Evolutionary conservation across 148 eudicot genomes (phyloP).

Genomic region (Rheum nobile): DNA sequence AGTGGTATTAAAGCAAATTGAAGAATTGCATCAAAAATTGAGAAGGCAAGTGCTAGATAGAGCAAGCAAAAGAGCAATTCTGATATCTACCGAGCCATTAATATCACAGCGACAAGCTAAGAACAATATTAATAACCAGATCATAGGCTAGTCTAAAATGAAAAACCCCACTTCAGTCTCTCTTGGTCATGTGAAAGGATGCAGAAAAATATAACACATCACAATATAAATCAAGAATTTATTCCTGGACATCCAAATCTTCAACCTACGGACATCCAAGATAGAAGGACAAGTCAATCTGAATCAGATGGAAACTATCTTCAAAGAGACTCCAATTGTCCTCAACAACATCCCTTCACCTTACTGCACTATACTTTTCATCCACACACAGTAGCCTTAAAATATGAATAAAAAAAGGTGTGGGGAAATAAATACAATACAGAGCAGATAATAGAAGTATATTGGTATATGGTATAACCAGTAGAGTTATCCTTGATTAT

Average conservation of each 20-base stretch:
- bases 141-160: not conserved
- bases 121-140: not conserved
- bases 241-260: not conserved
- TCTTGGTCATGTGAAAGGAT: not conserved
- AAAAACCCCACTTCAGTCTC: not conserved
- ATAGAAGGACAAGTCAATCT: not conserved
- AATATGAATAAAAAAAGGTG: not conserved
- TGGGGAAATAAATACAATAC: not conserved
- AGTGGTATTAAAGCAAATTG: not conserved
- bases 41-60: not conserved
- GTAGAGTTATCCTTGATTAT: not conserved
- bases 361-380: not conserved
- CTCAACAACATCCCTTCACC: not conserved
- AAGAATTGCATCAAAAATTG: not conserved
- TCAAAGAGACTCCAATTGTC: not conserved
- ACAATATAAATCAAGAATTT: not conserved
- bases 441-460: not conserved
- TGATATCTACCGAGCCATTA: not conserved
- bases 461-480: not conserved
- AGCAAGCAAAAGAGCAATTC: not conserved
- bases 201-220: not conserved
- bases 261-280: not conserved
- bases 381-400: not conserved
- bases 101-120: not conserved
- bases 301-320: not conserved